A percentile compares a stretch with the other conserved stretches of the same genome.
phyloP scores from a whole-genome alignment of 2,329 filamentous ascomycete genomes.

The Endothia cerciana region DNA sequence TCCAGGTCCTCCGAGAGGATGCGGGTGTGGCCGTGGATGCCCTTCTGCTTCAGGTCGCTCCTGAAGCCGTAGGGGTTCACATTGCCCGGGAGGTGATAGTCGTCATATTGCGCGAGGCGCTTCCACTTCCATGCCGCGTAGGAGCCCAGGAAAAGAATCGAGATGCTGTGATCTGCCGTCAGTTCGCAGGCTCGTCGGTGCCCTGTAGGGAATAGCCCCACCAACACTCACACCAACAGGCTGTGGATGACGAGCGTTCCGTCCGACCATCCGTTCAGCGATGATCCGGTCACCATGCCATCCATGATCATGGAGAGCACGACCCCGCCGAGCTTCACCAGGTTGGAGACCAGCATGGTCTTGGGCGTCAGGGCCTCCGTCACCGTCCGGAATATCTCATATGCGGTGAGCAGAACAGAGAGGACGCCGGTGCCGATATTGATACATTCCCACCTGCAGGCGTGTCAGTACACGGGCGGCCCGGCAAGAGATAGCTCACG shows the following conservation, averaged over 20 bases:
- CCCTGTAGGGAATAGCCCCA: neutral
- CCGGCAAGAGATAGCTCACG: slow-evolving; percentile 27
- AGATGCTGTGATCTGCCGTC: slow-evolving; percentile 40
- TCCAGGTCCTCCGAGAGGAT: slow-evolving; percentile 29
- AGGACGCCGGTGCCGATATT: slow-evolving; percentile 56
- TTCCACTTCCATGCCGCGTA: slow-evolving; percentile 54
- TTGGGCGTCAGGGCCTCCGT: slow-evolving; percentile 58
- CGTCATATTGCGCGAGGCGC: slow-evolving; percentile 52
- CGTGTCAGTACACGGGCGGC: neutral
- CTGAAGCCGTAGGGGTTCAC: slow-evolving; percentile 53
- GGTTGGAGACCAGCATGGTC: slow-evolving; percentile 55
- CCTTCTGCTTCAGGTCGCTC: slow-evolving; percentile 28
- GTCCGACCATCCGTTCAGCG: slow-evolving; percentile 52
- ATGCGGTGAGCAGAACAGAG: slow-evolving; percentile 49
- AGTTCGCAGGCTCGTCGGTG: slow-evolving; percentile 3
- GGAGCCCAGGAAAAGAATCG: slow-evolving; percentile 47
- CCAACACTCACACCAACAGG: slow-evolving; percentile 51
- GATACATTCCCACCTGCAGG: slow-evolving; percentile 54
- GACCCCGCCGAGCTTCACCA: slow-evolving; percentile 54
- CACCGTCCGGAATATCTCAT: slow-evolving; percentile 52
- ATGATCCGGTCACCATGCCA: slow-evolving; percentile 49
- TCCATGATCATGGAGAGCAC: slow-evolving; percentile 54
- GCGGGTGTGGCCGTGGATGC: slow-evolving; percentile 11
- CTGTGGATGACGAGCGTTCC: slow-evolving; percentile 54
- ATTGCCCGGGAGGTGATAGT: slow-evolving; percentile 54